Evolutionary conservation across 1,284 basidiomycete species (phyloP).

Genomic region (Cryptococcus jaspeensis): DNA sequence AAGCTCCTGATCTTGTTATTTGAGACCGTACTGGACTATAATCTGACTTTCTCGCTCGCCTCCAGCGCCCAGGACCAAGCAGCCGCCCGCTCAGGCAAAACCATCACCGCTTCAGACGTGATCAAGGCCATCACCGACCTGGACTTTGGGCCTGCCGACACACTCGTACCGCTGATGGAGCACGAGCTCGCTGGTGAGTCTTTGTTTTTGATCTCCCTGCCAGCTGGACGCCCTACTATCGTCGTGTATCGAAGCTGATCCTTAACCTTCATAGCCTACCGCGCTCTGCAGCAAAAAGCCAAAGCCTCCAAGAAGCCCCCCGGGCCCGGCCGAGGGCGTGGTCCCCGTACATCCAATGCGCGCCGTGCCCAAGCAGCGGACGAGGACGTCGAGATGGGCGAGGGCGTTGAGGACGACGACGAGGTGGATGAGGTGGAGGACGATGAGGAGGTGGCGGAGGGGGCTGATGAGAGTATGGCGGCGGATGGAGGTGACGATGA

Average conservation of each 20-base stretch:
- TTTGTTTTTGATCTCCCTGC: background rate
- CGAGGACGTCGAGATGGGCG: constrained; percentile 24
- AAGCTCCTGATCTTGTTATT: constrained; percentile 34
- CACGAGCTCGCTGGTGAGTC: constrained; percentile 67
- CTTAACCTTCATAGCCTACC: constrained; percentile 28
- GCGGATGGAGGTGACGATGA: background rate
- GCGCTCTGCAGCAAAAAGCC: constrained; percentile 22
- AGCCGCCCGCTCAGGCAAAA: constrained; percentile 76
- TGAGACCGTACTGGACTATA: background rate
- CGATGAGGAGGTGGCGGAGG: background rate
- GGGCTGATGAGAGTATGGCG: background rate
- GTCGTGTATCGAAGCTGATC: background rate
- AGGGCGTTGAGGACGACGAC: constrained; percentile 1
- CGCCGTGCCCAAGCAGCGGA: constrained; percentile 21
- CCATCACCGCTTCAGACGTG: constrained; percentile 82
- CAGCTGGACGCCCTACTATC: background rate
- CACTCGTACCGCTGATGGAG: constrained; percentile 67
- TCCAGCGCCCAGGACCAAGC: constrained; percentile 83
- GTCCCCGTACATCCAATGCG: constrained; percentile 38
- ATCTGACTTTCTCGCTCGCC: background rate
- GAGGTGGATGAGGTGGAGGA: constrained; percentile 1
- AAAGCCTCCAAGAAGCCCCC: constrained; percentile 37
- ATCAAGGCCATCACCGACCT: constrained; percentile 77
- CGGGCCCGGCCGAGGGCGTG: constrained; percentile 39
- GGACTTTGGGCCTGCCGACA: constrained; percentile 63